Evolutionary conservation across 1,139 yeast genomes (phyloP), one percentile per base, ranked within the genome.

Genomic region (Pichia kudriavzevii): DNA sequence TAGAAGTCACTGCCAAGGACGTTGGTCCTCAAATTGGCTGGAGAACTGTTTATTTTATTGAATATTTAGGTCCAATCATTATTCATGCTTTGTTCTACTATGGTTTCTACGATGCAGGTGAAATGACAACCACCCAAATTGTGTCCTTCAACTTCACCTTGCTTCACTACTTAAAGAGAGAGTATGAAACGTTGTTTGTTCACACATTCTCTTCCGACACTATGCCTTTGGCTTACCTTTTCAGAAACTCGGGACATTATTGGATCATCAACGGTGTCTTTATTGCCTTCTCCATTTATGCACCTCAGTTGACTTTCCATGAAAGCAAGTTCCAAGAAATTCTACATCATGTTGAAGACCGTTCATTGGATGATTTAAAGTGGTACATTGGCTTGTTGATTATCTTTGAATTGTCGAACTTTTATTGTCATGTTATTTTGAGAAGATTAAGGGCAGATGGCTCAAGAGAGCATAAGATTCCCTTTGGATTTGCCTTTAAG

Each of bases 21-120:
- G 68, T 91, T 45, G 98, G 97, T 15, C 93, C 94, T 2, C 98
- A 91, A 61, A 74, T 91, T 42, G 77, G 80, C 4, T 91, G 97
- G 96, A 72, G 83, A 60, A 72, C 88, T 6, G 97, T 91, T 20
- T 91, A 78, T 55, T 51, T 84, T 37, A 66, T 84, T 46, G 98
- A 91, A 61, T 91, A 91, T 58, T 53, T 83, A 15, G 97, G 97
- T 4, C 98, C 98, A 4, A 64, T 91, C 42, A 38, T 87, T 31
- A 69, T 88, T 50, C 96, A 88, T 58, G 74, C 87, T 3, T 42
- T 84, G 22, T 64, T 82, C 43, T 88, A 75, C 57, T 71, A 58
- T 43, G 46, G 48, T 5, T 47, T 45, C 26, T 56, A 55, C 31
- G 50, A 51, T 36, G 59, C 59, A 52, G 63, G 46, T 32, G 42